Conservation (phyloP, 2,329 filamentous ascomycete species). For the Sarocladiaceae sp. region DNA sequence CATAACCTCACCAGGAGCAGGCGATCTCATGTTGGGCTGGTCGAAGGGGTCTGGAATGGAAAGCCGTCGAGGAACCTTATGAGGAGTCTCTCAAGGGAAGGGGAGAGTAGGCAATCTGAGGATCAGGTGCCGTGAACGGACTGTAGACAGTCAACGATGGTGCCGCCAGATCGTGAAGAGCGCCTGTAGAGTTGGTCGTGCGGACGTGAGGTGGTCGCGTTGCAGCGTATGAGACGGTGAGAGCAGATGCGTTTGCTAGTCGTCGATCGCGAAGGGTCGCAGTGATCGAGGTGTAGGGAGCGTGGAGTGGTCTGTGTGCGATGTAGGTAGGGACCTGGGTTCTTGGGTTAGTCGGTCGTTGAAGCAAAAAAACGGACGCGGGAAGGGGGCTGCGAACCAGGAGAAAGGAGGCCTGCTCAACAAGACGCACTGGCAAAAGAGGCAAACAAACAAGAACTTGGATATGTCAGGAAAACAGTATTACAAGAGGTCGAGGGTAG, state of each 20-base stretch:
- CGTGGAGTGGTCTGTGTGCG: slow-evolving; percentile 9
- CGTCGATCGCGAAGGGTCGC: too few relatives aligned
- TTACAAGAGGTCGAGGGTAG: not conserved
- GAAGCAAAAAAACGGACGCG: not conserved
- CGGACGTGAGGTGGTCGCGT: too few relatives aligned
- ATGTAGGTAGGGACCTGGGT: not conserved
- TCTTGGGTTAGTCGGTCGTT: not conserved
- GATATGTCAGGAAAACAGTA: not conserved
- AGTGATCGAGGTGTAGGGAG: slow-evolving; percentile 4
- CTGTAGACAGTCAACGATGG: too few relatives aligned
- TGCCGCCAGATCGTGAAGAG: too few relatives aligned
- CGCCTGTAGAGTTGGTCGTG: too few relatives aligned
- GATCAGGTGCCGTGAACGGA: too few relatives aligned
- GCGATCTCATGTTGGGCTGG: slow-evolving; percentile 32
- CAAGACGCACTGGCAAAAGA: not conserved
- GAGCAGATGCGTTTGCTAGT: too few relatives aligned
- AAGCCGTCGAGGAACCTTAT: not conserved
- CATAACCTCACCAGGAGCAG: slow-evolving; percentile 43
- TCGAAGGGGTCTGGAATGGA: not conserved
- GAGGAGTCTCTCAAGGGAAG: too few relatives aligned
- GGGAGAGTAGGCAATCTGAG: too few relatives aligned
- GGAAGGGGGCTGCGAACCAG: not conserved
- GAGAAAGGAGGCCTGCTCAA: slow-evolving; percentile 1
- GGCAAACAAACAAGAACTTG: not conserved
- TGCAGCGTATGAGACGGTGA: too few relatives aligned